Base-by-base conservation (phyloP, 139 green algal genomes). In the Zygnema circumcarinatum region DNA sequence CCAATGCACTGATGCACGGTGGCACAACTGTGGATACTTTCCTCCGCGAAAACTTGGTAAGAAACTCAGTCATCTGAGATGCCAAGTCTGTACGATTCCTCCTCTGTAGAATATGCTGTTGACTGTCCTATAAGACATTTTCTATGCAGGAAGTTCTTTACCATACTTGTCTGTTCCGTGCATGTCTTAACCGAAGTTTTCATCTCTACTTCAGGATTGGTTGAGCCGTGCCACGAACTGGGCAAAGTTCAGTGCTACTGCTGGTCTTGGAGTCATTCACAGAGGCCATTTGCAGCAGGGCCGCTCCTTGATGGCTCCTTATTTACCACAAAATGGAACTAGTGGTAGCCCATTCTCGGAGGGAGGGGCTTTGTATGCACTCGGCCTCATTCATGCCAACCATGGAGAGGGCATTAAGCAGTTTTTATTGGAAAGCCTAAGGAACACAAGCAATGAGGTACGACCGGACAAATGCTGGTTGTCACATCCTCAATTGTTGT, bases 211-310 rank as follows among this genome's bases (percentile, higher is more conserved):
- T 1, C 76, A 84, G 40, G 76, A 84, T 38, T 84, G 76, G 76
- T 93, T 99, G 81, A 93, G 89, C 29, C 93, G 94, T 52, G 96
- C 97, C 20, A 99, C 97, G 84, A 99, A 99, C 94, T 99, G 97
- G 97, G 95, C 96, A 81, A 99, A 99, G 91, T 99, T 99, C 92
- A 94, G 86, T 47, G 97, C 97, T n/a, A 99, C 97, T 2, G 97
- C 97, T 39, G 96, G 96, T 0, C 94, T 99, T 39, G 97, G 97
- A 0, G 96, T 98, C 47, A 99, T 99, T 83, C 97, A 99, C 93
- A 93, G 89, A 2, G 97, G 97, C 29, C 96, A 98, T 89, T 88
- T 99, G 76, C 41, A 90, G 62, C 92, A 94, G 85, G 92, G 92
- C 0, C 83, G 88, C 25, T 91, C 93, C 0, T 92, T 99, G 38